These are phyloP conservation scores for Ascochyta rabiei DNA, from an alignment of 2,329 filamentous ascomycete species.

Conservation along the genomic window DNA sequence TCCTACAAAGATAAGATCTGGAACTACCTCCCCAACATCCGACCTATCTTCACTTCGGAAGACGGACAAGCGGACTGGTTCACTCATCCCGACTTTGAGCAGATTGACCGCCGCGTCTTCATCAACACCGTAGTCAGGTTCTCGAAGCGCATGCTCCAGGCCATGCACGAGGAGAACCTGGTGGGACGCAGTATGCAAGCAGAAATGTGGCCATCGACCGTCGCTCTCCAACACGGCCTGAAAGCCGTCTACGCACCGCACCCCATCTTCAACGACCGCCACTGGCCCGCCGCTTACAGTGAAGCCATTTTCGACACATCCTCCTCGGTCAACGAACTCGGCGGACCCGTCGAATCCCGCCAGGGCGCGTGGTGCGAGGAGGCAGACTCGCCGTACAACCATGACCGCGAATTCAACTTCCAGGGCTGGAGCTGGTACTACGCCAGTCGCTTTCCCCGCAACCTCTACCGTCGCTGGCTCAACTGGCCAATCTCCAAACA, in stretches of 20 bases:
- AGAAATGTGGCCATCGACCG: constrained; percentile 93
- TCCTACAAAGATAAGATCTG: constrained; percentile 57
- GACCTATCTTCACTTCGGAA: constrained; percentile 86
- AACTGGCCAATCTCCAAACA: constrained; percentile 80
- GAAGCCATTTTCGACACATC: constrained; percentile 76
- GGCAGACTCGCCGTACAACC: constrained; percentile 52
- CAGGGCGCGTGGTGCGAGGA: constrained; percentile 56
- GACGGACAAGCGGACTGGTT: constrained; percentile 67
- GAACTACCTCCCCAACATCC: constrained; percentile 58
- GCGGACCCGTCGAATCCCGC: constrained; percentile 64
- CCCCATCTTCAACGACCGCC: constrained; percentile 83
- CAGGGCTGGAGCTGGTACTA: constrained; percentile 91
- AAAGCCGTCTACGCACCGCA: constrained; percentile 93
- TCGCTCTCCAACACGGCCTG: constrained; percentile 87
- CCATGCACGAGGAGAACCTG: constrained; percentile 91
- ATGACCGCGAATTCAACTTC: constrained; percentile 86
- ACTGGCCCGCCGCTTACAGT: constrained; percentile 81
- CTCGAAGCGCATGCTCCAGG: constrained; percentile 76
- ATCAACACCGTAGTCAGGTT: constrained; percentile 90
- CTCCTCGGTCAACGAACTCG: constrained; percentile 27
- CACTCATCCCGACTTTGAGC: constrained; percentile 55
- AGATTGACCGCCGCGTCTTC: constrained; percentile 74
- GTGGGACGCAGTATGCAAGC: constrained; percentile 90
- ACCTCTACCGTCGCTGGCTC: constrained; percentile 84
- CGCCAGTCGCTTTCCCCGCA: constrained; percentile 79